These are phyloP conservation scores for Zopfia rhizophila DNA, from an alignment of 2,329 filamentous ascomycete species.

Conservation along the genomic window DNA sequence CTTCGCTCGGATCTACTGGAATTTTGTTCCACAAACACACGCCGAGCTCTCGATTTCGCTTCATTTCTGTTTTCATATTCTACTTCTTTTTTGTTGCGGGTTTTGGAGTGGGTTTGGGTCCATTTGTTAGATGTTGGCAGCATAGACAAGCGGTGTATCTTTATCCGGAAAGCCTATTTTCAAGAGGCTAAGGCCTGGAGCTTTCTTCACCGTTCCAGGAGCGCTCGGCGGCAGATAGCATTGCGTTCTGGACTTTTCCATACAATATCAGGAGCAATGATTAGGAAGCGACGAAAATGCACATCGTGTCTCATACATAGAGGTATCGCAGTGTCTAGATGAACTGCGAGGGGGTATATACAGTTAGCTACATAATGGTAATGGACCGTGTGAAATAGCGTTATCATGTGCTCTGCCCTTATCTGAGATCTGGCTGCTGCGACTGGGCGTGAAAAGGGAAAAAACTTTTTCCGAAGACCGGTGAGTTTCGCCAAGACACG, in stretches of 20 bases:
- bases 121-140: conserved; percentile 38
- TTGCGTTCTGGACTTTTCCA: conserved; percentile 29
- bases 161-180: conserved; percentile 30
- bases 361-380: conserved; percentile 48
- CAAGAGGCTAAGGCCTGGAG: conserved; percentile 20
- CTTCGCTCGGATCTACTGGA: not conserved
- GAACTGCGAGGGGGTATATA: conserved; percentile 32
- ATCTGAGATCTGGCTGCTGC: not conserved
- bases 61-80: conserved; percentile 42
- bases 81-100: conserved; percentile 25
- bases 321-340: conserved; percentile 33
- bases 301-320: conserved; percentile 45
- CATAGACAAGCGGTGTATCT: conserved; percentile 46
- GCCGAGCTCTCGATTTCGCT: conserved; percentile 26
- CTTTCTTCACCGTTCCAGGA: conserved; percentile 25
- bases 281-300: conserved; percentile 39
- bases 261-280: conserved; percentile 40
- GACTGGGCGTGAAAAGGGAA: conserved; percentile 1
- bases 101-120: conserved; percentile 34
- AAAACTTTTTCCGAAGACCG: conserved; percentile 28
- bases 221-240: conserved; percentile 23
- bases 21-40: conserved; percentile 4
- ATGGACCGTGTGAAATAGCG: conserved; percentile 30
- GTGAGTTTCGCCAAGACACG: conserved; percentile 26
- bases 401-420: conserved; percentile 1